Percentiles rank a stretch among this genome's conserved stretches.
These are phyloP conservation scores for Cardamine chenopodiifolia DNA, from an alignment of 345 rosid species.

Conservation along the genomic window DNA sequence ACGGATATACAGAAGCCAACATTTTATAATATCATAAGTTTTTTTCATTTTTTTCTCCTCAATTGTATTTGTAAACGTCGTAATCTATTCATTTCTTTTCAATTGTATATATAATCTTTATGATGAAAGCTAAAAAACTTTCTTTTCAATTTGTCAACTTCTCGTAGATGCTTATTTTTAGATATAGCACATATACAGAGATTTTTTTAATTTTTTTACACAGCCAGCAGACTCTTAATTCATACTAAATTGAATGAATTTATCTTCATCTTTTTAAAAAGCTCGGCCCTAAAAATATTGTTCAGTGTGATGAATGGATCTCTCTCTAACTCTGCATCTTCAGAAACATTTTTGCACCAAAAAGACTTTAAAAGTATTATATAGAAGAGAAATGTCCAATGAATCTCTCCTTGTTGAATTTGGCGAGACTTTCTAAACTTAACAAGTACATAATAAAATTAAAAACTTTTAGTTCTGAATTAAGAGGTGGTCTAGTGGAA, in stretches of 20 bases:
- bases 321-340: not conserved
- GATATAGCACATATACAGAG: too few species aligned
- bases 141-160: too few species aligned
- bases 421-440: not conserved
- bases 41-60: not conserved
- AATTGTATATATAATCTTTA: not conserved
- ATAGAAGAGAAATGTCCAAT: not conserved
- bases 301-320: not conserved
- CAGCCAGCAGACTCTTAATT: too few species aligned
- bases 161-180: too few species aligned
- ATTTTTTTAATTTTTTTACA: too few species aligned
- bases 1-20: not conserved
- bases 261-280: not conserved
- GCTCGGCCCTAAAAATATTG: not conserved
- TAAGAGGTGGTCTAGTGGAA: conserved; percentile 12
- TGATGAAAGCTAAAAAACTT: not conserved
- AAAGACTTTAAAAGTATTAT: not conserved
- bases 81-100: not conserved
- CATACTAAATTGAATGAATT: too few species aligned
- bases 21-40: not conserved
- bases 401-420: not conserved
- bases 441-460: not conserved
- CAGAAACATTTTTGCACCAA: not conserved
- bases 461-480: not conserved
- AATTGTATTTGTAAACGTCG: too few species aligned